A percentile compares a stretch with the other conserved stretches of the same genome.
phyloP scores from a whole-genome alignment of 495 filamentous ascomycete species.

The Tetracladium marchalianum region DNA sequence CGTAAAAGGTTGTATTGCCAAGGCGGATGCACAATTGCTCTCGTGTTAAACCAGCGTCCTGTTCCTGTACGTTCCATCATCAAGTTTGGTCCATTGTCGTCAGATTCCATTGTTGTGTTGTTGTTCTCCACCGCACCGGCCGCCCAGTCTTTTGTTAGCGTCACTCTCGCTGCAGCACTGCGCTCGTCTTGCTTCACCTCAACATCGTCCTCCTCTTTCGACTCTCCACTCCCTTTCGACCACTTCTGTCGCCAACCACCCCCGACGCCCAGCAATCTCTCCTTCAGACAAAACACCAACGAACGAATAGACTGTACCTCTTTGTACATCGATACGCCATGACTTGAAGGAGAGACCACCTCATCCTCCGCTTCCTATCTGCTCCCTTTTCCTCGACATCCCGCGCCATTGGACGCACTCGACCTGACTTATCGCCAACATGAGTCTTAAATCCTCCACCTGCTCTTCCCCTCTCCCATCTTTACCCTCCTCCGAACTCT shows the following conservation, averaged over 20 bases:
- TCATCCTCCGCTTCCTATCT: not conserved
- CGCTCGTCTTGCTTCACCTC: no score
- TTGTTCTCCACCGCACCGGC: not conserved
- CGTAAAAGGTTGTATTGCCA: no score
- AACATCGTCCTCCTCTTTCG: no score
- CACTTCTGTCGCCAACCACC: no score
- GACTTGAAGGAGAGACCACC: not conserved
- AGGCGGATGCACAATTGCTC: no score
- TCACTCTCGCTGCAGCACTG: slow-evolving; percentile 25
- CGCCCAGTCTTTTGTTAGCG: slow-evolving; percentile 15
- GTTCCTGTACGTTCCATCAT: not conserved
- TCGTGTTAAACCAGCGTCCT: no score
- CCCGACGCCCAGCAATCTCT: not conserved
- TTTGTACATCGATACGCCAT: no score
- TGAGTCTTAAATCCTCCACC: not conserved
- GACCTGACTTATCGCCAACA: not conserved
- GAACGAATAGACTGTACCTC: not conserved
- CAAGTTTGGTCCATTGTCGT: no score
- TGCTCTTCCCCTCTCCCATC: slow-evolving; percentile 8
- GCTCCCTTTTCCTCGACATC: not conserved
- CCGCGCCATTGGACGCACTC: not conserved
- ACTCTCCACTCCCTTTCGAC: no score
- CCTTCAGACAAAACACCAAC: not conserved
- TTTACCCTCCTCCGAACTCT: slow-evolving; percentile 9
- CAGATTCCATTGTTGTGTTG: no score